Conservation (phyloP, 2,329 filamentous ascomycete genomes). For the Clarireedia paspali region DNA sequence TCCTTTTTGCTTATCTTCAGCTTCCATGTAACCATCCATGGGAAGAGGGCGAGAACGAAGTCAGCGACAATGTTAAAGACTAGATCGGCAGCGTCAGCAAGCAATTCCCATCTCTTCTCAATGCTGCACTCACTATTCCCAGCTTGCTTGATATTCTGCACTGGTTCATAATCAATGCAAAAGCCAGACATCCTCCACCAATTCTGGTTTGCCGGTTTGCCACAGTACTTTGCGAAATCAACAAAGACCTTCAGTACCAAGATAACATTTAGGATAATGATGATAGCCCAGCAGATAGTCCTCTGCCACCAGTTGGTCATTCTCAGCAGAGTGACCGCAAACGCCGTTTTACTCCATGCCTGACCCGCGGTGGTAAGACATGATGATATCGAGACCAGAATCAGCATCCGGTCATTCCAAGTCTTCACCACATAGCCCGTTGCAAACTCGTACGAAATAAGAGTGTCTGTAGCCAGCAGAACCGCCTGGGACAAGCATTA, state of each 20-base stretch:
- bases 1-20: conserved; percentile 41
- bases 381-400: conserved; percentile 37
- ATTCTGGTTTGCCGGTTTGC: conserved; percentile 35
- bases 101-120: neutral
- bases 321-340: conserved; percentile 27
- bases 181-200: conserved; percentile 39
- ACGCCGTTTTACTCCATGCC: conserved; percentile 34
- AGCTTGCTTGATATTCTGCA: conserved; percentile 40
- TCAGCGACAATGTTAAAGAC: conserved; percentile 48
- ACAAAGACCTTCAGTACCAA: conserved; percentile 41
- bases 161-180: conserved; percentile 34
- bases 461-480: conserved; percentile 36
- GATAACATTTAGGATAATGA: conserved; percentile 40
- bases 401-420: conserved; percentile 46
- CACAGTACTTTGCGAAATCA: conserved; percentile 42
- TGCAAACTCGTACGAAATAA: conserved; percentile 40
- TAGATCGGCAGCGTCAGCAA: conserved; percentile 22
- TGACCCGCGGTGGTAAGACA: conserved; percentile 28
- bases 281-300: conserved; percentile 41
- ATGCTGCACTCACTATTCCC: conserved; percentile 37
- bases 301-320: conserved; percentile 39
- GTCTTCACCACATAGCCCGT: conserved; percentile 39
- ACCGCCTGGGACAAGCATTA: conserved; percentile 28
- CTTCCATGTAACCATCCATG: conserved; percentile 41
- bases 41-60: conserved; percentile 41